Evolutionary conservation across 345 rosid genomes (phyloP).

Genomic region (Fremontodendron californicum): DNA sequence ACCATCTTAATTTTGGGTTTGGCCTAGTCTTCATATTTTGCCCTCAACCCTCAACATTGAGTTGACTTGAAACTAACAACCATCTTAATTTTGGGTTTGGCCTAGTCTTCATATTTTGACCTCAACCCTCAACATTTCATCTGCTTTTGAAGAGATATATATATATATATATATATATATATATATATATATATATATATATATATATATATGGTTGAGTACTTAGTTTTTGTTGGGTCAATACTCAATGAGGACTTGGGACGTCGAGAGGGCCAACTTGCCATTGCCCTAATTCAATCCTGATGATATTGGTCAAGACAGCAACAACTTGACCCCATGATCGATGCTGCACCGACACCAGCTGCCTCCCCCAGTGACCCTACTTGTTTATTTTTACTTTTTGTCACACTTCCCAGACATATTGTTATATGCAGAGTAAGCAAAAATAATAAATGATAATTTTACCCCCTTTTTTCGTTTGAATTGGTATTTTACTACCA

Average conservation of each 20-base stretch:
- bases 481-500: not conserved
- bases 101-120: not conserved
- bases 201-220: no score
- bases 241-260: not conserved
- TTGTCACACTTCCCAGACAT: not conserved
- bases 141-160: not conserved
- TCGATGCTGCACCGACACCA: slow-evolving; percentile 12
- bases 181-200: no score
- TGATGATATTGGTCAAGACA: slow-evolving; percentile 14
- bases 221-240: no score
- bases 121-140: not conserved
- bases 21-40: no score
- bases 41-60: no score
- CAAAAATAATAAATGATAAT: not conserved
- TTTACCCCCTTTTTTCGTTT: not conserved
- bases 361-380: not conserved
- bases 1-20: no score
- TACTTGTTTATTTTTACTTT: not conserved
- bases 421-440: not conserved
- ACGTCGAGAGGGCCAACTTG: no score
- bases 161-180: no score
- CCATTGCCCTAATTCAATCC: not conserved
- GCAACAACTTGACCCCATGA: slow-evolving; percentile 23
- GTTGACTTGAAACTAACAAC: slow-evolving; percentile 6
- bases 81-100: not conserved